Conservation (phyloP, 2,329 filamentous ascomycete genomes). For the Sphaceloma murrayae region DNA sequence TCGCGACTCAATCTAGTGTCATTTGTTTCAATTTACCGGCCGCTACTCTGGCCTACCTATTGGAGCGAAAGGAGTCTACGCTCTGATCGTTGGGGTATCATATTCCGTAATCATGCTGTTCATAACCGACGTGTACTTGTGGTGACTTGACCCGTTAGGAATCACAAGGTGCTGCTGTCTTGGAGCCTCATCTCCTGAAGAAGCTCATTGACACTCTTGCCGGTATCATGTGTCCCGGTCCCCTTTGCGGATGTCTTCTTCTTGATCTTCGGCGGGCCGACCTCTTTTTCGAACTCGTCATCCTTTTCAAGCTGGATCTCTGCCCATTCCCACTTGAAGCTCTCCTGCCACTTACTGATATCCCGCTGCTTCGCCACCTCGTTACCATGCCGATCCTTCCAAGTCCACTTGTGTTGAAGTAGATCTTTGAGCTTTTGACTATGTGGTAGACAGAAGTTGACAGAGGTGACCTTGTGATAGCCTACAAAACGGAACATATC, state of each 20-base stretch:
- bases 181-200: slow-evolving; percentile 7
- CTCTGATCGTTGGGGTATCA: not conserved
- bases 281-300: slow-evolving; percentile 9
- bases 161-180: too few relatives aligned
- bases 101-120: not conserved
- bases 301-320: slow-evolving; percentile 6
- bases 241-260: not conserved
- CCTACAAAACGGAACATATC: slow-evolving; percentile 8
- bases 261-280: slow-evolving; percentile 4
- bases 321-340: slow-evolving; percentile 10
- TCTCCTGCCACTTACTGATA: slow-evolving; percentile 5
- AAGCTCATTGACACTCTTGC: slow-evolving; percentile 12
- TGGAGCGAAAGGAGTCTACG: not conserved
- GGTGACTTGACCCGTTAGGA: too few relatives aligned
- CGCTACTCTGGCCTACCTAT: not conserved
- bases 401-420: slow-evolving; percentile 11
- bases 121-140: too few relatives aligned
- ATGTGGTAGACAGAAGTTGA: slow-evolving; percentile 2
- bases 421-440: slow-evolving; percentile 7
- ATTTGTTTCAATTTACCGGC: not conserved
- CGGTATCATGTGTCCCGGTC: not conserved
- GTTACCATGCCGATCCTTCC: slow-evolving; percentile 9
- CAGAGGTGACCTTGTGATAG: slow-evolving; percentile 1
- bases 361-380: slow-evolving; percentile 1
- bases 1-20: slow-evolving; percentile 3